Base-by-base conservation (phyloP, 805 yeast genomes). In the Saturnispora saitoi region DNA sequence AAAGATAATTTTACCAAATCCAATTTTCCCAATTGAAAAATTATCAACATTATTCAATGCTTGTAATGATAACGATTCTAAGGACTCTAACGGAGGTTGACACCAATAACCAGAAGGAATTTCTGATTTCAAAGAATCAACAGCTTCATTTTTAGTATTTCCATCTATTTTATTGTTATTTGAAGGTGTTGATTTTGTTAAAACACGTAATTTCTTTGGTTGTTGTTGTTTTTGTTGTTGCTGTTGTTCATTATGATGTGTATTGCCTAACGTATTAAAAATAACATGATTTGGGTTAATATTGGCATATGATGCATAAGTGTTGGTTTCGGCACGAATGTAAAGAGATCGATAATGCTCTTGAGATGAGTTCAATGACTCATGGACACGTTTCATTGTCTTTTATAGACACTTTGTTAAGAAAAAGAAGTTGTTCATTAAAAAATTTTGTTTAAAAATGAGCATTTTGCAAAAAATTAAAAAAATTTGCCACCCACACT, bases 1-100 rank as follows among this genome's bases (percentile, higher is more conserved):
- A 57, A 81, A 86, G 4, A 81, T 76, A 42, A 86, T 77, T 54
- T 80, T 83, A 26, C 93, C 93, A 58, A 64, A 74, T 0, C 83
- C 83, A 47, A 69, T 69, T 55, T 90, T 75, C 2, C 93, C 93
- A 50, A 81, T 72, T 5, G 81, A 75, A 56, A 85, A 85, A 56
- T 80, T 76, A 19, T 81, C 75, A 15, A 86, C 76, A 24, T 70
- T 69, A 1, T 77, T 54, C 19, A 85, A 70, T 42, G 79, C 76
- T 32, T 74, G 70, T 3, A 65, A 50, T 0, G 81, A 60, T 48
- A 77, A 55, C 7, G 60, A 53, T 0, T 71, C 53, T 2, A 86
- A 66, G 29, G 75, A 77, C 2, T 66, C 67, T 14, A 82, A 65
- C 0, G 83, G 65, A 1, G 93, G 95, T 0, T 83, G 71, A 52